These are phyloP conservation scores for Penicillium decumbens DNA, from an alignment of 2,329 filamentous ascomycete species.

Conservation along the genomic window DNA sequence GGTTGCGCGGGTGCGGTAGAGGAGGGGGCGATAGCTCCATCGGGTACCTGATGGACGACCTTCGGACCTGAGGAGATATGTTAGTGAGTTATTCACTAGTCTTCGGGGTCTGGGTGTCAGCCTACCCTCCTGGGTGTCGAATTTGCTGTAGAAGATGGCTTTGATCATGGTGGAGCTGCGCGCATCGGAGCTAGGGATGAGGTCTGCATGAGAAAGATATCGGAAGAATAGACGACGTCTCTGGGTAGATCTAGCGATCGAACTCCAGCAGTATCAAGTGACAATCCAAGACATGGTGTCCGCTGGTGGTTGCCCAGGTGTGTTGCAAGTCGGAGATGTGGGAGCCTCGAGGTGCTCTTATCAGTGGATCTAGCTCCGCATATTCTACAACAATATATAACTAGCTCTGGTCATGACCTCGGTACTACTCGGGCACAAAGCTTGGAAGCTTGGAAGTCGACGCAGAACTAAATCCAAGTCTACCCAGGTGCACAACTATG, in stretches of 20 bases:
- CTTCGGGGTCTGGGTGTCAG: not conserved
- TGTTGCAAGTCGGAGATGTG: not conserved
- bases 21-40: constrained; percentile 52
- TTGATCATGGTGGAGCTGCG: constrained; percentile 50
- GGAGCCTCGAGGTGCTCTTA: not conserved
- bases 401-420: not conserved
- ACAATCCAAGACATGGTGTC: not conserved
- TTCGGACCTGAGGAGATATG: constrained; percentile 49
- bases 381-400: not conserved
- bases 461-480: not conserved
- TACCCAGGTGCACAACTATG: no score
- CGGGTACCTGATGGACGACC: constrained; percentile 61
- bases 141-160: constrained; percentile 63
- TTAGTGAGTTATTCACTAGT: not conserved
- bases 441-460: no score
- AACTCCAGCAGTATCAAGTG: not conserved
- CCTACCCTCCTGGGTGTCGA: constrained; percentile 55
- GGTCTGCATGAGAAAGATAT: not conserved
- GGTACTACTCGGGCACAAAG: no score
- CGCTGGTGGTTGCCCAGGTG: not conserved
- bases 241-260: not conserved
- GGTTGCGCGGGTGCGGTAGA: constrained; percentile 46
- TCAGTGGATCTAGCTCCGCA: constrained; percentile 2
- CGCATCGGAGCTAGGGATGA: constrained; percentile 1
- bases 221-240: not conserved